These are phyloP conservation scores for Pisolithus sp. DNA, from an alignment of 768 basidiomycete genomes.

Conservation along the genomic window DNA sequence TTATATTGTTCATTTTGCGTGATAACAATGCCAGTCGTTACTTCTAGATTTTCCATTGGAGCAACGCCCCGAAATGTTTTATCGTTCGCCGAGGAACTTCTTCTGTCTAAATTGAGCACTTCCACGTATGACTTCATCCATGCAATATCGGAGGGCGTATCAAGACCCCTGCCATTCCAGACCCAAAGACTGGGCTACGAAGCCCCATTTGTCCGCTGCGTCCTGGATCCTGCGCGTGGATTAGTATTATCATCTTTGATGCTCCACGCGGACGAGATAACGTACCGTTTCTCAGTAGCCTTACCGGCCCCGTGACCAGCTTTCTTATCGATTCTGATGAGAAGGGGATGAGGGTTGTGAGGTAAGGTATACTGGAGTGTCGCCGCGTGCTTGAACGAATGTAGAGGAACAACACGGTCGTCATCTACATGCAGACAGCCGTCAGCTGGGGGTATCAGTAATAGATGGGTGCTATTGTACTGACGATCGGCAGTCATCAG, in stretches of 20 bases:
- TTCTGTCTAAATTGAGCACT: neutral
- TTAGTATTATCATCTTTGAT: neutral
- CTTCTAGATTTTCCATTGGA: too few relatives aligned
- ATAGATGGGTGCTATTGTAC: conserved; percentile 22
- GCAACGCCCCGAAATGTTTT: too few relatives aligned
- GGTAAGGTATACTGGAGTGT: conserved; percentile 63
- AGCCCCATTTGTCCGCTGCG: conserved; percentile 71
- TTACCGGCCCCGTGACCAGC: conserved; percentile 80
- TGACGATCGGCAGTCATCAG: conserved; percentile 80
- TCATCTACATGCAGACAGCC: conserved; percentile 44
- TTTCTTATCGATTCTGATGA: conserved; percentile 74
- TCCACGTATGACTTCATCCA: neutral
- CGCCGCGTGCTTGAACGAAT: conserved; percentile 80
- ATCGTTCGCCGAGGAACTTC: neutral
- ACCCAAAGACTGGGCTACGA: conserved; percentile 63
- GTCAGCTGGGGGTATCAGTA: neutral
- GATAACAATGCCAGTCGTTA: too few relatives aligned
- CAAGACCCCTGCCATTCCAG: conserved; percentile 27
- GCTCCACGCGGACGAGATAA: neutral
- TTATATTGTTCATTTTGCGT: too few relatives aligned
- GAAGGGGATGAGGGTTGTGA: conserved; percentile 63
- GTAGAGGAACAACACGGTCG: conserved; percentile 81
- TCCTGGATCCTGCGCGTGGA: conserved; percentile 56
- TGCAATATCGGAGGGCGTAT: neutral
- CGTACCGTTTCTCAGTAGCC: conserved; percentile 60